Evolutionary conservation across 345 rosid species (phyloP), one percentile per base, ranked within the genome.

Genomic region (Cardamine chenopodiifolia): DNA sequence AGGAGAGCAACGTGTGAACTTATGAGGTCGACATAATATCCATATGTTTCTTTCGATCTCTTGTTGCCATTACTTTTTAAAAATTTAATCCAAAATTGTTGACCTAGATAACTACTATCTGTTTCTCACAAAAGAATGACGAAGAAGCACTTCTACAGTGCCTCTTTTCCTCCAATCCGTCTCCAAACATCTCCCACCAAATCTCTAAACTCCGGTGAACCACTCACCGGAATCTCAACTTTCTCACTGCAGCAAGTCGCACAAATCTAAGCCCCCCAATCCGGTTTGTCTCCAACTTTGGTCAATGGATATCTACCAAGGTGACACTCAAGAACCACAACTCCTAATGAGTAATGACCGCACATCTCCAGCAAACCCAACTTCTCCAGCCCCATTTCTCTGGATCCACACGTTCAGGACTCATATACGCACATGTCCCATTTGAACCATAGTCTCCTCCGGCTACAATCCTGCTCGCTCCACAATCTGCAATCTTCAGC

Each of bases 361-460:
- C 4, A 90, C 81, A 60, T 87, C 94, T 1, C 87, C 89, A 0
- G 83, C 78, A 19, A 77, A 88, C 13, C 90, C 96, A 48, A 78
- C 70, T 0, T 73, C 60, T 14, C 54, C 57, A 12, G 45, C 86
- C 85, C 89, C 88, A 88, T 37, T 75, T 57, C 19, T 86, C 86
- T 8, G 83, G 86, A 72, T 88, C 90, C 13, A 87, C 26, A 57
- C 92, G 80, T 70, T 88, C 93, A 0, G 90, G 90, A 64, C 92
- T 88, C 94, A 87, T 90, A 57, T 86, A 88, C 20, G 89, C 92
- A 65, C 86, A 81, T 1, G 97, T 88, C 17, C 97, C 92, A 40
- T 39, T 66, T 1, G 61, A 74, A 35, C 34, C 83, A 78, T 72
- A 45, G 49, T 76, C 15, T 72, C 40, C 19, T 82, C 81, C 79